Evolutionary conservation across 2,329 filamentous ascomycete genomes (phyloP), one percentile per base, ranked within the genome.

Genomic region (Xylariaceae sp.): DNA sequence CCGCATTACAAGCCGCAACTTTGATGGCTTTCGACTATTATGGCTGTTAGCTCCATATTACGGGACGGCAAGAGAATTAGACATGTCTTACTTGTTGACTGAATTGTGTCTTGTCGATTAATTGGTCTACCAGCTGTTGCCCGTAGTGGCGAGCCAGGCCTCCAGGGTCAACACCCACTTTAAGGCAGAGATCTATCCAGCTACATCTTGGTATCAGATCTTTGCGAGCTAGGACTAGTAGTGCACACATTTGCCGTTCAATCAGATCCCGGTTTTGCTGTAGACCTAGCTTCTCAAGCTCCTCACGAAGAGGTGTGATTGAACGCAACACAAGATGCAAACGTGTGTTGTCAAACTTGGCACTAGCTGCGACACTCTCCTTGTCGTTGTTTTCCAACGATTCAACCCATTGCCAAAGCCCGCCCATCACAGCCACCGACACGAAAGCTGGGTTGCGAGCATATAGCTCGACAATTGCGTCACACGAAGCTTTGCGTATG

Each of bases 161-260:
- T 19, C 91, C 92, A 4, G 94, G 94, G 69, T 99, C 94, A 9
- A 90, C 76, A 9, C 86, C 86, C 61, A 88, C 86, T 57, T 84
- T 84, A 53, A 97, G 78, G 65, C 89, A 95, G 2, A 91, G 74
- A 42, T 94, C 86, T 65, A 99, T 97, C 95, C 95, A 99, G 58
- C 82, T 88, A 26, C 85, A 79, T 56, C 82, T 81, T 0, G 90
- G 86, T 55, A 97, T 80, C 37, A 99, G 74, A 56, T 91, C 85
- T 26, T 84, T 78, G 29, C 89, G 87, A 53, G 88, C 87, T 30
- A 99, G 76, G 19, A 96, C 84, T 19, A 96, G 74, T 3, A 96
- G 73, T 4, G 83, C 81, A 60, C 91, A 83, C 63, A 95, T 84
- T 68, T 96, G 90, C 29, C 74, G 71, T 62, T 88, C 82, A 6